Base-by-base conservation (phyloP, 2,329 filamentous ascomycete species). In the Penicillium sp. region DNA sequence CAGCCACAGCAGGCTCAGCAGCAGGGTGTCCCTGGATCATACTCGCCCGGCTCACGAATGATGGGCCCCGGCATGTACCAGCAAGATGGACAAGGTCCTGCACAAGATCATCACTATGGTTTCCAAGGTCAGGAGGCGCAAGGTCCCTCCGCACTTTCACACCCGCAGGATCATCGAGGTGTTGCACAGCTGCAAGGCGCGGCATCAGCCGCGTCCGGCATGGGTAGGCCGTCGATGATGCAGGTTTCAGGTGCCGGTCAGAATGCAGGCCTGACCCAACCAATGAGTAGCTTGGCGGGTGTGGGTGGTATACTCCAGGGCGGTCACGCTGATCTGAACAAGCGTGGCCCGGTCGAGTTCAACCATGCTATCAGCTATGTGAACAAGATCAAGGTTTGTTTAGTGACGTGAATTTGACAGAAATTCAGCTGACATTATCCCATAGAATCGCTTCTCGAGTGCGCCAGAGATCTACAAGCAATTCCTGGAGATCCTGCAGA, bases 351-450 rank as follows among this genome's bases (percentile, higher is more conserved):
- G 1, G 93, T 98, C 13, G 93, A 98, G 62, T 98, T 98, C 67
- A 98, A 98, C 63, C 93, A 98, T 69, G 93, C 93, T 0, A 98
- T 98, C 50, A 97, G 90, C 64, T 98, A 98, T 59, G 93, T 98
- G 39, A 98, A 98, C 64, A 98, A 98, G 71, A 98, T 98, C 59
- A 98, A 98, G 83, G 90, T 93, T 71, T 65, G 78, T 44, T 16
- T 31, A 13, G 3, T 41, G 16, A 29, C 23, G 15, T 16, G 31
- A 27, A 14, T 35, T 10, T 32, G 14, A 36, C 8, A 15, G 4
- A 13, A 14, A 40, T 30, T 42, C 14, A 13, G 14, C 11, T 27
- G 14, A 27, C 25, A n/a, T 8, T 7, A 8, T 15, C 14, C 5
- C 14, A 4, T 11, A 95, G 88, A 98, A 97, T 63, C 91, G 93